These are phyloP conservation scores for Arthrobotrys conoides DNA, from an alignment of 2,329 filamentous ascomycete genomes.

Conservation along the genomic window DNA sequence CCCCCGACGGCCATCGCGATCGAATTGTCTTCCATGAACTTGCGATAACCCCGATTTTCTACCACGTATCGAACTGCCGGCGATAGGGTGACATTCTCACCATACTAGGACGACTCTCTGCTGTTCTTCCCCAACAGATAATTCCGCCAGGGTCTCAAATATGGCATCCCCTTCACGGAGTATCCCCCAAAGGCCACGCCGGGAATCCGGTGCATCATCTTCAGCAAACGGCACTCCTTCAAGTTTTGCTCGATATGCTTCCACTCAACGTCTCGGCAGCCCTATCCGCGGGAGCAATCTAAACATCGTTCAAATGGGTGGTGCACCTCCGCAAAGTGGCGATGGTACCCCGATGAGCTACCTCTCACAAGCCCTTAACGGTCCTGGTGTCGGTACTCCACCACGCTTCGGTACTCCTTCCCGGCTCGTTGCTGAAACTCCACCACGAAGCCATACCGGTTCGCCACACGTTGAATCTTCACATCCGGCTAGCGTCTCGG, in stretches of 20 bases:
- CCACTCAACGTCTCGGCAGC: slow-evolving; percentile 53
- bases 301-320: slow-evolving; percentile 55
- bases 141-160: slow-evolving; percentile 8
- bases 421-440: slow-evolving; percentile 65
- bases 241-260: slow-evolving; percentile 37
- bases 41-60: slow-evolving; percentile 29
- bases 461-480: slow-evolving; percentile 68
- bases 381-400: slow-evolving; percentile 75
- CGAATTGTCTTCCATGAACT: slow-evolving; percentile 55
- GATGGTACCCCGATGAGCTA: slow-evolving; percentile 69
- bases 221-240: slow-evolving; percentile 40
- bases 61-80: background rate
- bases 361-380: slow-evolving; percentile 77
- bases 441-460: slow-evolving; percentile 69
- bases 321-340: slow-evolving; percentile 18
- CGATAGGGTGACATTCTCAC: slow-evolving; percentile 6
- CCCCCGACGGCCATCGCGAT: slow-evolving; percentile 17
- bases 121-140: background rate
- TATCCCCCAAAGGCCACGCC: slow-evolving; percentile 48
- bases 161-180: slow-evolving; percentile 57
- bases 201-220: slow-evolving; percentile 44
- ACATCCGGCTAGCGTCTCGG: slow-evolving; percentile 78
- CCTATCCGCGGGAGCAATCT: slow-evolving; percentile 47
- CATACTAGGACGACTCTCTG: slow-evolving; percentile 14
- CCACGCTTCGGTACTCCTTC: slow-evolving; percentile 79